Evolutionary conservation across 2,329 filamentous ascomycete genomes (phyloP), one percentile per base, ranked within the genome.

Genomic region (Penicillium verrucosum): DNA sequence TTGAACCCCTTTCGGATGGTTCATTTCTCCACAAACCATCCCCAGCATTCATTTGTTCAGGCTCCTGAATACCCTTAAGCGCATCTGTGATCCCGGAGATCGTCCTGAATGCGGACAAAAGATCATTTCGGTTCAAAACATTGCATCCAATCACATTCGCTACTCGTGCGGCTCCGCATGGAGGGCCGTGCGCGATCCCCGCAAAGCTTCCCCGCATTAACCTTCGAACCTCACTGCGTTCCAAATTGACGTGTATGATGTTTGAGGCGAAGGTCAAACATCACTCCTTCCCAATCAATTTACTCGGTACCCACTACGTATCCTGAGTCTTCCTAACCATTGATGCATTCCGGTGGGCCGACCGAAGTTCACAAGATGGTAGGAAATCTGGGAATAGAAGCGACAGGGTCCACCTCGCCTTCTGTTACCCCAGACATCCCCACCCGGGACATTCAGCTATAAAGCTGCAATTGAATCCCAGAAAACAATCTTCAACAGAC

Each of bases 121-220:
- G 14, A 12, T 36, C 4, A 32, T 25, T 34, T 45, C 25, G 18
- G 34, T 38, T 38, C 8, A n/a, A 12, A n/a, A 18, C 9, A 4
- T 21, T 23, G 0, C n/a, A 23, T 30, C 36, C 43, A 54, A 48
- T 47, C 14, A 18, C 12, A 18, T 21, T 12, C 10, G 23, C 3
- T 16, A 11, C 25, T 21, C n/a, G 50, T 61, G 59, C 59, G 59
- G 59, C 50, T 43, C 59, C 59, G 59, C 59, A 61, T 34, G n/a
- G 27, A 9, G 27, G 47, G 12, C 32, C 30, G 47, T 49, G 47
- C 47, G n/a, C 18, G 18, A 51, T 34, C 43, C 29, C 59, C 57
- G 50, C 57, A 52, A 57, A 53, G 25, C 18, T 57, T 55, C 59
- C 51, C 57, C 59, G 50, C 59, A 54, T 44, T 23, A 51, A n/a